Percentiles rank a stretch among this genome's conserved stretches.
Conservation (phyloP, 805 yeast species). For the Kregervanrija fluxuum region DNA sequence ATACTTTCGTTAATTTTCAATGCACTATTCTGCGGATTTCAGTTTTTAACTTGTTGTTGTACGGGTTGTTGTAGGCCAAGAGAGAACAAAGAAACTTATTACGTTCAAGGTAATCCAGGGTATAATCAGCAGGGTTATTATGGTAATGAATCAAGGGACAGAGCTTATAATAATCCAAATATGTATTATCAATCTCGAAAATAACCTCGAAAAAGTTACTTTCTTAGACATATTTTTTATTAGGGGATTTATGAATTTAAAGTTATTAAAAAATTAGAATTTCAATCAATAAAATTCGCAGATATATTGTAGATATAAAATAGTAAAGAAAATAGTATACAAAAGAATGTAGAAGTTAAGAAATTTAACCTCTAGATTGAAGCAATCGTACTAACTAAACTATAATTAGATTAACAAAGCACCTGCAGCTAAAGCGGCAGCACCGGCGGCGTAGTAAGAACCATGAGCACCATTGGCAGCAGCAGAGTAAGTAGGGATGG, state of each 20-base stretch:
- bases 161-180: constrained; percentile 24
- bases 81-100: too few relatives aligned
- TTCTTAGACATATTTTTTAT: not conserved
- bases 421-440: constrained; percentile 30
- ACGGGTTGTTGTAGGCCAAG: constrained; percentile 23
- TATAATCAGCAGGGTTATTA: too few relatives aligned
- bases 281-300: too few relatives aligned
- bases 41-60: constrained; percentile 49
- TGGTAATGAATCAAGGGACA: constrained; percentile 7
- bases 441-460: constrained; percentile 27
- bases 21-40: constrained; percentile 52
- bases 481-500: not conserved
- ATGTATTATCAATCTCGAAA: constrained; percentile 25
- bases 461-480: constrained; percentile 8
- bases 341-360: too few relatives aligned
- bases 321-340: too few relatives aligned
- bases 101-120: too few relatives aligned
- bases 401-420: constrained; percentile 26
- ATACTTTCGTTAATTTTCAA: constrained; percentile 45
- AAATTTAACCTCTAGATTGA: too few relatives aligned
- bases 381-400: not conserved
- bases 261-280: not conserved
- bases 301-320: too few relatives aligned
- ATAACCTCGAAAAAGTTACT: constrained; percentile 11
- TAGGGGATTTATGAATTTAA: constrained; percentile 3